Evolutionary conservation across 305 asterid genomes (phyloP).

Genomic region (Solanum hybrid): DNA sequence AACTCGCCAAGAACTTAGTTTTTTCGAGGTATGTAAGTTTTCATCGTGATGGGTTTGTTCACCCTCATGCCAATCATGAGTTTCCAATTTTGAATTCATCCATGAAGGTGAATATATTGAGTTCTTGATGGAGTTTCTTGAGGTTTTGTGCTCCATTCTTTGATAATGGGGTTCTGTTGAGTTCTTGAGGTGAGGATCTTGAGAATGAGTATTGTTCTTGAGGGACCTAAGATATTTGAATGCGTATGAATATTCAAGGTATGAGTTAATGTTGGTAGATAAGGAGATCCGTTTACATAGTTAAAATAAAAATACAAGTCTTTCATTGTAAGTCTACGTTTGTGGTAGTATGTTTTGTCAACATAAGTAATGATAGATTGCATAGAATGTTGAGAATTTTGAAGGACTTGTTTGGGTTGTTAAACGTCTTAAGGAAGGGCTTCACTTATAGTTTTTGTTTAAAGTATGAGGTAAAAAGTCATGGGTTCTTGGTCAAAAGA

Average conservation of each 20-base stretch:
- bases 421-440: background rate
- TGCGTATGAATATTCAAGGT: too few relatives aligned
- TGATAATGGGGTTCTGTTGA: background rate
- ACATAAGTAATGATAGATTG: background rate
- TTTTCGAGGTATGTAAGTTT: background rate
- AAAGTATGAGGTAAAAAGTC: too few relatives aligned
- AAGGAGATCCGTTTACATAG: background rate
- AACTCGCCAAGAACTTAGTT: background rate
- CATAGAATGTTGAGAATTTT: background rate
- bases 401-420: background rate
- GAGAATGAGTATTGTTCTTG: background rate
- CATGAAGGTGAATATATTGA: background rate
- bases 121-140: background rate
- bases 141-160: too few relatives aligned
- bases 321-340: too few relatives aligned
- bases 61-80: background rate
- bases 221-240: background rate
- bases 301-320: background rate
- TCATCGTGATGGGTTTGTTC: background rate
- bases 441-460: too few relatives aligned
- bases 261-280: too few relatives aligned
- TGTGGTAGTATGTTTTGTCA: background rate
- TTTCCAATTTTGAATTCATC: too few relatives aligned
- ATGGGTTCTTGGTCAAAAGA: background rate
- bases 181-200: background rate